phyloP scores from a whole-genome alignment of 345 rosid species.

The Eutrema yunnanense region DNA sequence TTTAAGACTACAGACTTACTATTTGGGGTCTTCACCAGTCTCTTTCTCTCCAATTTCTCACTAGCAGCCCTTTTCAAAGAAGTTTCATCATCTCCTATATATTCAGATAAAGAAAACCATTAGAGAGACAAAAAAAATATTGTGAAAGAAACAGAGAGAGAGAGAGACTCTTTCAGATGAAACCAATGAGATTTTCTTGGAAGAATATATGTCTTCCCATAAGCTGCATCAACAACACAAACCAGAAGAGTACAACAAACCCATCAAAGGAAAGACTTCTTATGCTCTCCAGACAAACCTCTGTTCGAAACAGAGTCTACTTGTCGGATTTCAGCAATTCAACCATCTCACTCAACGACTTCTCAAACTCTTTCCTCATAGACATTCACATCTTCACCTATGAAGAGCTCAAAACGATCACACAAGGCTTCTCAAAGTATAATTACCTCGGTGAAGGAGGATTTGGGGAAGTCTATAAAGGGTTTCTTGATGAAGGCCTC shows the following conservation, averaged over 20 bases:
- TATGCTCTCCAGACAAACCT: slow-evolving; percentile 22
- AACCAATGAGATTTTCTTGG: slow-evolving; percentile 29
- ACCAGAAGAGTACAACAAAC: slow-evolving; percentile 4
- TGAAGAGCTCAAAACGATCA: slow-evolving; percentile 45
- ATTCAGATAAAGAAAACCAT: not conserved
- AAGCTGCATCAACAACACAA: slow-evolving; percentile 29
- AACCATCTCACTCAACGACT: slow-evolving; percentile 36
- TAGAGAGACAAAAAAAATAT: slow-evolving; percentile 11
- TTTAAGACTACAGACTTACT: slow-evolving; percentile 22
- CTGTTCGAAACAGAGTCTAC: slow-evolving; percentile 25
- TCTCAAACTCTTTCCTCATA: slow-evolving; percentile 42
- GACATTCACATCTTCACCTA: slow-evolving; percentile 50
- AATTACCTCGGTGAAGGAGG: slow-evolving; percentile 79
- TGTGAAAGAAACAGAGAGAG: slow-evolving; percentile 2
- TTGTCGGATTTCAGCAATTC: slow-evolving; percentile 33
- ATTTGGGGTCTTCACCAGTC: slow-evolving; percentile 25
- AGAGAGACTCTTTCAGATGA: slow-evolving; percentile 9
- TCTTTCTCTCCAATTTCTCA: slow-evolving; percentile 11
- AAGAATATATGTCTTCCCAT: slow-evolving; percentile 30
- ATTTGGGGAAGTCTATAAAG: slow-evolving; percentile 77
- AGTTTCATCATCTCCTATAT: slow-evolving; percentile 28
- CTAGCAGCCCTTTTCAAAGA: slow-evolving; percentile 19
- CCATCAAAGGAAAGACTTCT: slow-evolving; percentile 29
- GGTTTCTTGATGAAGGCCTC: slow-evolving; percentile 54
- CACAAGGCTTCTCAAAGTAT: slow-evolving; percentile 47